These are phyloP conservation scores for Strobilomyces dryophilus DNA, from an alignment of 768 basidiomycete species.

Conservation along the genomic window DNA sequence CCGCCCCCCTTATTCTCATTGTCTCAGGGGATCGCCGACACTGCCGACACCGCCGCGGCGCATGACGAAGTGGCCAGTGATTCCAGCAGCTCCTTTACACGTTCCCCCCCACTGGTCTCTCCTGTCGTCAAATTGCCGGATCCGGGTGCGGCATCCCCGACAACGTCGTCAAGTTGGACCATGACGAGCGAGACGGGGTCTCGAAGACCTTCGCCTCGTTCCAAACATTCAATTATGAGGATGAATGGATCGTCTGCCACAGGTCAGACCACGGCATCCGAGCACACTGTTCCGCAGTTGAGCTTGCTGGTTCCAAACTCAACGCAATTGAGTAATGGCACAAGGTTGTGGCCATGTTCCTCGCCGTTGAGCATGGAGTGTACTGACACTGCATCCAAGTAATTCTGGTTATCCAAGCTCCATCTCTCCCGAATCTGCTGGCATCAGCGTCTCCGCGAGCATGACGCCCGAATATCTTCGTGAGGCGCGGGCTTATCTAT, in stretches of 20 bases:
- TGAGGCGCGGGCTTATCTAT: conserved; percentile 31
- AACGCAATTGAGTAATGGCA: conserved; percentile 4
- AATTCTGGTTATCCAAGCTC: conserved; percentile 26
- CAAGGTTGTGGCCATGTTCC: conserved; percentile 12
- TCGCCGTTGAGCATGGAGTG: neutral
- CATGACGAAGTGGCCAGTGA: conserved; percentile 15
- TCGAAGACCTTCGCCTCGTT: conserved; percentile 11
- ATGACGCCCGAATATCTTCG: conserved; percentile 32
- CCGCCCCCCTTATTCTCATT: conserved; percentile 16
- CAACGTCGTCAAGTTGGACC: conserved; percentile 29
- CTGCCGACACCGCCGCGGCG: conserved; percentile 1
- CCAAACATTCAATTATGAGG: conserved; percentile 9
- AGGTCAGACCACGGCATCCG: conserved; percentile 7
- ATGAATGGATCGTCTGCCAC: conserved; percentile 4
- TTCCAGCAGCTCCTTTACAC: conserved; percentile 23
- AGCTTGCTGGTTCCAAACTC: conserved; percentile 27
- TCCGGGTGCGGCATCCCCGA: conserved; percentile 17
- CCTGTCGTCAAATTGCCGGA: conserved; percentile 29
- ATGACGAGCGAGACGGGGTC: conserved; percentile 23
- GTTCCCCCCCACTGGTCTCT: conserved; percentile 27
- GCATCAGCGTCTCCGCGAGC: conserved; percentile 27
- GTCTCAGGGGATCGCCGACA: conserved; percentile 12
- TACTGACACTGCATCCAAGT: conserved; percentile 13
- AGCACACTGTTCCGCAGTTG: conserved; percentile 20
- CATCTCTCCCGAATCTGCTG: conserved; percentile 32